Evolutionary conservation across 2,329 filamentous ascomycete genomes (phyloP).

Genomic region (Leptographium radiaticola): DNA sequence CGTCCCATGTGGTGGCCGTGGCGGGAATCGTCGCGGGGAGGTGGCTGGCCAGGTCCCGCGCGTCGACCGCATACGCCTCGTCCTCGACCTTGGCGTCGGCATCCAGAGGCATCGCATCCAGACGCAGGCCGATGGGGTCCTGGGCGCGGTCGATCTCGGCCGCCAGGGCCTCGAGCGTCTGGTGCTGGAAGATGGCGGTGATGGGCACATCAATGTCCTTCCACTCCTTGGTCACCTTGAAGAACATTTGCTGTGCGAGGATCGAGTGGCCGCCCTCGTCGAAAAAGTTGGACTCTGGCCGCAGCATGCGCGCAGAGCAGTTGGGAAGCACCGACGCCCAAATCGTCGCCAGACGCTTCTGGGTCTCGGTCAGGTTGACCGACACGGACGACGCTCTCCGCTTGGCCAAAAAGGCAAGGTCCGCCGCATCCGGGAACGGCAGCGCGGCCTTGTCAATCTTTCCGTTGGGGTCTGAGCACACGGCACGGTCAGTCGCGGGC

Average conservation of each 20-base stretch:
- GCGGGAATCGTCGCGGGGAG: slow-evolving; percentile 27
- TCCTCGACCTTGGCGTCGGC: slow-evolving; percentile 7
- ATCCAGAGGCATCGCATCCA: slow-evolving; percentile 4
- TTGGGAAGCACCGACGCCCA: slow-evolving; percentile 62
- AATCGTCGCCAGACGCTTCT: slow-evolving; percentile 53
- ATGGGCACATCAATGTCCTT: slow-evolving; percentile 46
- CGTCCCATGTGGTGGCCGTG: slow-evolving; percentile 8
- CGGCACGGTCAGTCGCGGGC: background rate
- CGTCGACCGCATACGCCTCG: slow-evolving; percentile 7
- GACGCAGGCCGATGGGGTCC: slow-evolving; percentile 10
- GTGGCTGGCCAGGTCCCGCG: slow-evolving; percentile 29
- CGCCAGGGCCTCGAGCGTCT: slow-evolving; percentile 33
- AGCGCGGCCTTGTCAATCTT: slow-evolving; percentile 71
- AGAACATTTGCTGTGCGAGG: slow-evolving; percentile 67
- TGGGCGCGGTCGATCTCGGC: slow-evolving; percentile 28
- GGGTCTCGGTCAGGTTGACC: slow-evolving; percentile 33
- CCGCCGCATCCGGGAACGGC: slow-evolving; percentile 65
- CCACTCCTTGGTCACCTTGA: slow-evolving; percentile 40
- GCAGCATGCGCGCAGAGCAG: slow-evolving; percentile 34
- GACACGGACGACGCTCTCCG: slow-evolving; percentile 10
- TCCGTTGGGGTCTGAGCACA: slow-evolving; percentile 51
- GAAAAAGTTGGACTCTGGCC: slow-evolving; percentile 51
- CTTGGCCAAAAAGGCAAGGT: slow-evolving; percentile 17
- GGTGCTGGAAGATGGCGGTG: slow-evolving; percentile 54
- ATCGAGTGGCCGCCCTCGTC: slow-evolving; percentile 72